Base-by-base conservation (phyloP, 2,329 filamentous ascomycete species). In the Xenoacremonium recifei region DNA sequence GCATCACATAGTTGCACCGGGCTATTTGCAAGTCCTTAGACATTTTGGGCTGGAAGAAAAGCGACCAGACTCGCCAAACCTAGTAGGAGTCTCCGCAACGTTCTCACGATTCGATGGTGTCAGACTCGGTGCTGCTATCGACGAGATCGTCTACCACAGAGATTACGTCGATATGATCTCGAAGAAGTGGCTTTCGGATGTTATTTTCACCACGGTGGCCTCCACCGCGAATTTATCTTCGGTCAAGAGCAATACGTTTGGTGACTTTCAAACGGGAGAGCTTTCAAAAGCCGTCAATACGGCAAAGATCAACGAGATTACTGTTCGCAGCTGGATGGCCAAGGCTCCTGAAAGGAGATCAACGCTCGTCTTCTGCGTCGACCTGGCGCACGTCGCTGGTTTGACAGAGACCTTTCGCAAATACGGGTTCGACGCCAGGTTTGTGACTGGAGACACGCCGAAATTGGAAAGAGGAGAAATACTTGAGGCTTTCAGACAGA, bases 141-240 rank as follows among this genome's bases (percentile, higher is more conserved):
- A 97, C 55, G 87, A 95, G 59, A 96, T 97, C 47, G 92, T 96
- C 35, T 97, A 96, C 57, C 92, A 97, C 64, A 93, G 90, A 65
- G 75, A 80, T 55, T 80, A 79, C 41, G 67, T 82, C 39, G 77
- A 81, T 48, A 82, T 82, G 77, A 81, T 96, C 46, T 83, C 84
- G 23, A 89, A 95, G 43, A 90, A 93, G 31, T 97, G 91, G 90
- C 77, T 99, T 11, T 85, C 90, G 0, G 81, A 93, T 60, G 87
- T 95, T n/a, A 71, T 92, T 4, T 97, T 99, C 66, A 97, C 93
- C 0, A 97, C 93, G 0, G 91, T 97, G 17, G 77, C 85, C 50
- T 89, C 90, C 0, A 83, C 84, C 13, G 89, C 85, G 21, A 87
- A 97, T 63, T 71, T 99, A 23, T 85, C 84, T 3, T 74, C 73